Evolutionary conservation across 768 basidiomycete genomes (phyloP), one percentile per base, ranked within the genome.

Genomic region (Tricholoma sp.): DNA sequence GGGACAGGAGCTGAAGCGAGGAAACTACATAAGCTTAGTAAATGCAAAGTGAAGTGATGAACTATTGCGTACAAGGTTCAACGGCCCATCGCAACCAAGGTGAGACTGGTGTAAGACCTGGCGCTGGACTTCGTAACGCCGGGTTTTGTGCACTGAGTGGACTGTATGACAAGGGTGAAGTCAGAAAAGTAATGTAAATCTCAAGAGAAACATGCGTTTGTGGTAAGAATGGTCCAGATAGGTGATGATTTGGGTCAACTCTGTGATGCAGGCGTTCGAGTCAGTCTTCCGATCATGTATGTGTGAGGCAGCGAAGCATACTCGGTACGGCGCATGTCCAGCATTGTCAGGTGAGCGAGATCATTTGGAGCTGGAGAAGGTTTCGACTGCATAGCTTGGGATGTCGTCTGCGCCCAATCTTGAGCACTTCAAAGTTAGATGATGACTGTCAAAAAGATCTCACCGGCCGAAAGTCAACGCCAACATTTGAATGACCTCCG

Each of bases 51-150:
- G 10, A 13, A 12, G 29, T 5, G 32, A 11, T 24, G 18, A 28
- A 1, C 24, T 24, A 24, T 1, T 24, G 76, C 80, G 54, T 50
- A 88, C 92, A 67, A 9, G 93, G 92, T 18, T 88, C 75, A 15
- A 88, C 70, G 55, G 86, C 84, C 94, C 94, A 96, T 61, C 82
- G 75, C 77, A 65, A 75, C 69, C 81, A 81, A 71, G 70, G 61
- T 5, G 71, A 68, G 20, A 73, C 61, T 1, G 60, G 55, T 1
- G 53, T 63, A 1, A 59, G 50, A 17, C 61, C 58, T 12, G 78
- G 75, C 0, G 76, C 76, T 34, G 62, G 47, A 28, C 66, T 67
- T 32, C 74, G 69, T n/a, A 66, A 24, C 24, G 24, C 64, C 10
- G 76, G 74, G 11, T 76, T 72, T 13, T 52, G 56, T 28, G 72